A percentile compares a stretch with the other conserved stretches of the same genome.
Evolutionary conservation across 768 basidiomycete genomes (phyloP).

Genomic region (Suillus brevipes): DNA sequence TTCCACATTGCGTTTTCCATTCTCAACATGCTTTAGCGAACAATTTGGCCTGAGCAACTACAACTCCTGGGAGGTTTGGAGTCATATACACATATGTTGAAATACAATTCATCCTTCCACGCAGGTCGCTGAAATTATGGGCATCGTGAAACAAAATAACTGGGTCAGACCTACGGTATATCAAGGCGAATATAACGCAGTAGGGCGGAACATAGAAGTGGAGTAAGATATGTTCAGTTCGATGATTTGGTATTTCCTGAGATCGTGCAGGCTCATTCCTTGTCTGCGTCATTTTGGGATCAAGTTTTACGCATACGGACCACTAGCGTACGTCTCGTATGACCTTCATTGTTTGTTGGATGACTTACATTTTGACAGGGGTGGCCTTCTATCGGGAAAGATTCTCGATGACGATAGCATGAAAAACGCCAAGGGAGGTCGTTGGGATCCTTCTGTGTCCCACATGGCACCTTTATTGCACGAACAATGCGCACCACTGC

Average conservation of each 20-base stretch:
- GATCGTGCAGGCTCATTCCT: conserved; percentile 34
- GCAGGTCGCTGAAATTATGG: conserved; percentile 46
- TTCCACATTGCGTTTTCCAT: neutral
- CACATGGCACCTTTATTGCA: conserved; percentile 12
- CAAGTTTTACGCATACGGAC: conserved; percentile 34
- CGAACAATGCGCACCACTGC: conserved; percentile 14
- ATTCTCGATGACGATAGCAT: conserved; percentile 17
- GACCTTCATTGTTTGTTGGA: neutral
- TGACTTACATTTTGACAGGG: conserved; percentile 2
- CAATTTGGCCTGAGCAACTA: conserved; percentile 21
- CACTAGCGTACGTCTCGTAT: conserved; percentile 14
- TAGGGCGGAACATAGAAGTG: conserved; percentile 40
- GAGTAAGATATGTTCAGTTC: conserved; percentile 21
- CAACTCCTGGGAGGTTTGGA: conserved; percentile 35
- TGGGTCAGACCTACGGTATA: conserved; percentile 53
- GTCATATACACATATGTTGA: too few species aligned
- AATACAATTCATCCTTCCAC: neutral
- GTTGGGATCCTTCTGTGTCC: conserved; percentile 20
- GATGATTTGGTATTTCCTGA: neutral
- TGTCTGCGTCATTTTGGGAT: conserved; percentile 43
- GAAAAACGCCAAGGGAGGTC: conserved; percentile 10
- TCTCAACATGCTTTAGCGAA: conserved; percentile 3
- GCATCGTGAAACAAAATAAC: conserved; percentile 42
- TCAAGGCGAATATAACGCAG: conserved; percentile 48
- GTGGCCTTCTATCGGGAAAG: conserved; percentile 17